Evolutionary conservation across 495 filamentous ascomycete genomes (phyloP), one percentile per base, ranked within the genome.

Genomic region (Aspergillus egyptiacus): DNA sequence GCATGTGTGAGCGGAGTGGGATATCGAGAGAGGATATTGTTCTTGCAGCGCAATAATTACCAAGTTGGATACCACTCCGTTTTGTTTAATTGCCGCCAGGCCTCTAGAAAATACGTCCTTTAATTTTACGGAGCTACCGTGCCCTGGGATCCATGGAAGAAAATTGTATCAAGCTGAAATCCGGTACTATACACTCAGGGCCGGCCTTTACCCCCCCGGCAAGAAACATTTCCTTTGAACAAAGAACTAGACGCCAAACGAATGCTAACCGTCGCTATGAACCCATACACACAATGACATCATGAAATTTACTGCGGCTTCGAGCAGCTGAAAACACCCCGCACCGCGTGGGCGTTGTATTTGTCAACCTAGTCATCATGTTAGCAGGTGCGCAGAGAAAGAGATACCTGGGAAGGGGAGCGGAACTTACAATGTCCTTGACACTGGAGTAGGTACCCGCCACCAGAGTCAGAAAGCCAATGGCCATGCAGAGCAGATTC

Each of bases 1-100:
- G 82, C 1, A 96, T 98, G 91, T 98, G 93, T 63, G 91, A 96
- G 15, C 70, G 86, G 19, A 89, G 88, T 52, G 91, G 91, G 0
- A 95, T 97, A 51, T 63, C 78, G 6, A 65, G 74, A 39, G 86
- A 89, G 57, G 89, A 97, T 69, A 63, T 70, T 43, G 40, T n/a
- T n/a, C n/a, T n/a, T n/a, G n/a, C n/a, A n/a, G n/a, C 60, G 17
- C 30, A 13, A 27, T n/a, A 39, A 11, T 13, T 17, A 34, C 31
- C 3, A 24, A 40, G 22, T 38, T 6, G 37, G 20, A n/a, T n/a
- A n/a, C n/a, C n/a, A n/a, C n/a, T n/a, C n/a, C n/a, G n/a, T n/a
- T n/a, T n/a, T n/a, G n/a, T n/a, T n/a, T n/a, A n/a, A n/a, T n/a
- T n/a, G n/a, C n/a, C n/a, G n/a, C n/a, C n/a, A n/a, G n/a, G n/a